Conservation (phyloP, 306 rosid genomes). For the Trichosanthes cucumerina region DNA sequence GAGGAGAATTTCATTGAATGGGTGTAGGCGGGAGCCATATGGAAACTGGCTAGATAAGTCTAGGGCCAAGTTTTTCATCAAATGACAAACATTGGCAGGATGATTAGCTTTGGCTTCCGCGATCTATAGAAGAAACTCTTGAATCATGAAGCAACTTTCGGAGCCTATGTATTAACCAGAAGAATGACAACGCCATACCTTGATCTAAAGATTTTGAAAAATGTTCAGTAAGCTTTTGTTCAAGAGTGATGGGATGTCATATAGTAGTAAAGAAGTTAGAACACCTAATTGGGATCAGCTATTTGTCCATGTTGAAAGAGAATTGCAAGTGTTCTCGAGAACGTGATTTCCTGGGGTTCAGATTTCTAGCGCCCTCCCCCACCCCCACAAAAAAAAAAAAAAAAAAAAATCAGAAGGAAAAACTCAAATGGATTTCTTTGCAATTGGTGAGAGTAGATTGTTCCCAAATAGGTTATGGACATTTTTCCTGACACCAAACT, state of each 20-base stretch:
- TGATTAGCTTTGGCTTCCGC: neutral
- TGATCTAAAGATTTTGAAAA: neutral
- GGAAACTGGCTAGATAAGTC: neutral
- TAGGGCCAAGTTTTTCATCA: neutral
- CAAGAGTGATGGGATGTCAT: neutral
- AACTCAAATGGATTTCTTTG: neutral
- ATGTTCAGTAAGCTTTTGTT: neutral
- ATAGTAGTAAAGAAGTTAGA: neutral
- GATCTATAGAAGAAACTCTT: neutral
- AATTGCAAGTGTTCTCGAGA: neutral
- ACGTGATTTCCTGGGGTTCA: neutral
- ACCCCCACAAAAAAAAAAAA: too few species aligned
- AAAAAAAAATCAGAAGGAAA: neutral
- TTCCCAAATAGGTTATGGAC: neutral
- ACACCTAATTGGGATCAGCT: neutral
- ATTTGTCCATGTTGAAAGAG: neutral
- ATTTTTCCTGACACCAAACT: neutral
- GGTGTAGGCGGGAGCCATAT: neutral
- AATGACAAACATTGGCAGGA: neutral
- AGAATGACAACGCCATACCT: neutral
- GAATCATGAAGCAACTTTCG: neutral
- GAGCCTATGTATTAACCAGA: neutral
- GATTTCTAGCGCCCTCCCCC: too few species aligned
- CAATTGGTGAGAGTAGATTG: neutral
- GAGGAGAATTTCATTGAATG: slow-evolving; percentile 3